These are phyloP conservation scores for Starmerella bombi DNA, from an alignment of 805 yeast species.

Conservation along the genomic window DNA sequence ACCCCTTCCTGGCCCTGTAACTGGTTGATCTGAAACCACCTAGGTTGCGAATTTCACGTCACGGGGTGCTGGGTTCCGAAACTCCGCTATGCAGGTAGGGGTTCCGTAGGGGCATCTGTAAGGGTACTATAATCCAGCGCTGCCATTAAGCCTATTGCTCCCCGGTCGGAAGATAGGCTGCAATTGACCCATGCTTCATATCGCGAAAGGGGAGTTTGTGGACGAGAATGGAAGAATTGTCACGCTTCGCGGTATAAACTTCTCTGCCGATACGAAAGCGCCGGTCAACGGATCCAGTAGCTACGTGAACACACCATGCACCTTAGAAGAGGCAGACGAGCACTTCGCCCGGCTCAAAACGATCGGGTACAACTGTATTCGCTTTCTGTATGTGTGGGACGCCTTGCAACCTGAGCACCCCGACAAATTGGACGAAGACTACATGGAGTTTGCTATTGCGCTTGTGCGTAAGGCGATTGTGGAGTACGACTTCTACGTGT, in stretches of 20 bases:
- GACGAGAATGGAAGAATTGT: conserved; percentile 44
- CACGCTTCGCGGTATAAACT: conserved; percentile 61
- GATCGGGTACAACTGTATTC: conserved; percentile 67
- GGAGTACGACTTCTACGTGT: conserved; percentile 57
- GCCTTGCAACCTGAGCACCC: conserved; percentile 84
- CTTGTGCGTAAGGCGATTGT: conserved; percentile 43
- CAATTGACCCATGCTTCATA: conserved; percentile 10
- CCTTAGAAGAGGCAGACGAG: conserved; percentile 52
- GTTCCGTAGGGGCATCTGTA: too few species aligned
- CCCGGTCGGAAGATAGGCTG: too few species aligned
- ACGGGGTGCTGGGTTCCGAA: too few species aligned
- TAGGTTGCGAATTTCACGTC: too few species aligned
- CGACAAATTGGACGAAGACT: conserved; percentile 62
- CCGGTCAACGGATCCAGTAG: conserved; percentile 43
- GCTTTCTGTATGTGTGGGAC: conserved; percentile 83
- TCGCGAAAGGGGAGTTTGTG: conserved; percentile 41
- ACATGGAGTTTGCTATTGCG: conserved; percentile 53
- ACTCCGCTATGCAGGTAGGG: too few species aligned
- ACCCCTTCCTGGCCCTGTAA: too few species aligned
- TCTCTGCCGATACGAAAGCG: conserved; percentile 59
- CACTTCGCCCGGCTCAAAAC: conserved; percentile 60
- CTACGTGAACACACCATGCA: conserved; percentile 70
- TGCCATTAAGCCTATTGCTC: too few species aligned
- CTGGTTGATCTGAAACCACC: too few species aligned
- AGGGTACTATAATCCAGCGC: too few species aligned